Base-by-base conservation (phyloP, 352 stramenopile genomes). In the Globisporangium okanoganense region DNA sequence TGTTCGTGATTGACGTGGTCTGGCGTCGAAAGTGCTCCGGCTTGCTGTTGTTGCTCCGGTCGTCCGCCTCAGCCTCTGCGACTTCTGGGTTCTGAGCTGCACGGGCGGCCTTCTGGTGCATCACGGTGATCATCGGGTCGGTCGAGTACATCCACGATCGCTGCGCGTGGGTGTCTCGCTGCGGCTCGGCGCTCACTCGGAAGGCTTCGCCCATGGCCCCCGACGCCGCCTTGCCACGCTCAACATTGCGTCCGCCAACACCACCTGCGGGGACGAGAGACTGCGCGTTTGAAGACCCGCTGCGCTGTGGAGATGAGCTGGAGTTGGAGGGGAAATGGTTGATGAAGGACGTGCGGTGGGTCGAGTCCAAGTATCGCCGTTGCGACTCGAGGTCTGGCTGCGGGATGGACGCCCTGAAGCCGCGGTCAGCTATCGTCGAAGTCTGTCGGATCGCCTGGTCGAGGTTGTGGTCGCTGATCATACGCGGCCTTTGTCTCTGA, bases 111-210 rank as follows among this genome's bases (percentile, higher is more conserved):
- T 67, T 72, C 36, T 72, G 69, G 13, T 80, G 70, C 65, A 84
- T 81, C 8, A 65, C 66, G 3, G 45, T 43, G 27, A 92, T 79
- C 77, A 90, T 89, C 1, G 82, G 81, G 38, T 92, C 79, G 16
- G 67, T 78, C 5, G 79, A 88, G 58, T 92, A 92, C 70, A 91
- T 67, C 82, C 82, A 94, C 36, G 85, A 82, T 31, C 85, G 72
- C 51, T 94, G 85, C 16, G 85, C 79, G 0, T 75, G 67, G 0
- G 85, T 92, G 61, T 94, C 85, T 55, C 70, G 62, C 53, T 94
- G 79, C 5, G 85, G 85, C 20, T 94, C 85, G 0, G 51, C 29
- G 54, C 67, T 83, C 27, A 69, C 73, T 40, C 63, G 75, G 68
- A 79, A 90, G 9, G 86, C 69, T 63, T 94, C 82, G 3, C 82